These are phyloP conservation scores for Lippia alba DNA, from an alignment of 305 asterid genomes.

Conservation along the genomic window DNA sequence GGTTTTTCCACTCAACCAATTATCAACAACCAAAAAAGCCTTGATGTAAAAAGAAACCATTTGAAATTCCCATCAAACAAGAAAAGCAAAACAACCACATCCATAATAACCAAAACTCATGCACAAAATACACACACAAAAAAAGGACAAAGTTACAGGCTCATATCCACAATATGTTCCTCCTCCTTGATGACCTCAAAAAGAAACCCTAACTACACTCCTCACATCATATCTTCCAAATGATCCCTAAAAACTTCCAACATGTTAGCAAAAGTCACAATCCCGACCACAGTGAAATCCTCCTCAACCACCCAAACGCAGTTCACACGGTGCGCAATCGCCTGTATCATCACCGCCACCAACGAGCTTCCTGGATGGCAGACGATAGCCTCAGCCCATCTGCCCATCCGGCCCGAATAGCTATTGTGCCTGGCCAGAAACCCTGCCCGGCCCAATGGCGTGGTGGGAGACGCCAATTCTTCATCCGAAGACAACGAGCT, in stretches of 20 bases:
- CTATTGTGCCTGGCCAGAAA: constrained; percentile 51
- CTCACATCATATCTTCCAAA: constrained; percentile 51
- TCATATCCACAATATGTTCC: constrained; percentile 49
- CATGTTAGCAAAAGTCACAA: constrained; percentile 74
- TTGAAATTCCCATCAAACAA: background rate
- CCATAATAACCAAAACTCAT: constrained; percentile 1
- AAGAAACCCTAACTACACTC: background rate
- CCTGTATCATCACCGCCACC: constrained; percentile 96
- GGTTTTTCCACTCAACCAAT: too few relatives aligned
- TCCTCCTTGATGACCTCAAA: constrained; percentile 8
- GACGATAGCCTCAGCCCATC: constrained; percentile 78
- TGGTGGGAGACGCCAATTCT: constrained; percentile 53
- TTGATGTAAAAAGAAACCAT: background rate
- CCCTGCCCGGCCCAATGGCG: constrained; percentile 39
- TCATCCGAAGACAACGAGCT: constrained; percentile 57
- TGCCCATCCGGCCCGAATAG: constrained; percentile 65
- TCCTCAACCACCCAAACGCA: constrained; percentile 93
- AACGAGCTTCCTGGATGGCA: constrained; percentile 81
- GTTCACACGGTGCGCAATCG: constrained; percentile 77
- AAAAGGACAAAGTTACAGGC: constrained; percentile 34
- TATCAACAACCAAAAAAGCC: background rate
- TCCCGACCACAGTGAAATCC: constrained; percentile 68
- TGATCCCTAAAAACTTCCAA: constrained; percentile 57
- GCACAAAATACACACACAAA: constrained; percentile 7
- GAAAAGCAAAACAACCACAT: background rate